A percentile compares a stretch with the other conserved stretches of the same genome.
These are phyloP conservation scores for Cadophora malorum DNA, from an alignment of 2,329 filamentous ascomycete genomes.

Conservation along the genomic window DNA sequence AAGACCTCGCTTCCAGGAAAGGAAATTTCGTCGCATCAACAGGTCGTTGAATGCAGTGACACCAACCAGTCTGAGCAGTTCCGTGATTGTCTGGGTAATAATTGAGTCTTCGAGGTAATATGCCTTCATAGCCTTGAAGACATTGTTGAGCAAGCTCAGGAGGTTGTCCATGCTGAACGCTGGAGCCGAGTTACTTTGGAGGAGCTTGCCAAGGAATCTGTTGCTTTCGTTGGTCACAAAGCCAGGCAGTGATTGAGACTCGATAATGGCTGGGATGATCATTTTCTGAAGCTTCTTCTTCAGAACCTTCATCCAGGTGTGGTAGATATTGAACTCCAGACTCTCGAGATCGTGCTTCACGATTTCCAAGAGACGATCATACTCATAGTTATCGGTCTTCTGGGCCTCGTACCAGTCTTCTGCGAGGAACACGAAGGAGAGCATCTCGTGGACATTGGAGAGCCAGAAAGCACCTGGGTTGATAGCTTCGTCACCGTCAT, in stretches of 20 bases:
- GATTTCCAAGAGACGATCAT: conserved; percentile 95
- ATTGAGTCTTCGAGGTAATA: conserved; percentile 97
- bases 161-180: conserved; percentile 99
- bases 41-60: conserved; percentile 99
- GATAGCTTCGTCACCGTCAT: conserved; percentile 95
- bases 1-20: conserved; percentile 98
- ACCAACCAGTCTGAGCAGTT: conserved; percentile 89
- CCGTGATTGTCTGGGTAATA: conserved; percentile 93
- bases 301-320: conserved; percentile 99
- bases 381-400: conserved; percentile 99
- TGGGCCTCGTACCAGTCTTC: conserved; percentile 99
- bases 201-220: conserved; percentile 94
- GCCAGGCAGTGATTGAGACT: conserved; percentile 95
- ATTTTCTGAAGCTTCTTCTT: conserved; percentile 99
- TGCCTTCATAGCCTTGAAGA: conserved; percentile 98
- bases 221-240: conserved; percentile 99
- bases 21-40: conserved; percentile 96
- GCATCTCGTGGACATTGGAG: conserved; percentile 99
- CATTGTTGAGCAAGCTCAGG: conserved; percentile 92
- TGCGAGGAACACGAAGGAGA: conserved; percentile 98
- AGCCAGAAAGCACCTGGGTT: conserved; percentile 99
- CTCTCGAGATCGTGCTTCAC: conserved; percentile 99
- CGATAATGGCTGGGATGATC: conserved; percentile 99
- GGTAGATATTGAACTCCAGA: conserved; percentile 99
- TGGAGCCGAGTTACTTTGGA: conserved; percentile 86